A percentile compares a stretch with the other conserved stretches of the same genome.
Evolutionary conservation across 371 early-diverging fungal genomes (phyloP).

Genomic region (Lichtheimia ornata): DNA sequence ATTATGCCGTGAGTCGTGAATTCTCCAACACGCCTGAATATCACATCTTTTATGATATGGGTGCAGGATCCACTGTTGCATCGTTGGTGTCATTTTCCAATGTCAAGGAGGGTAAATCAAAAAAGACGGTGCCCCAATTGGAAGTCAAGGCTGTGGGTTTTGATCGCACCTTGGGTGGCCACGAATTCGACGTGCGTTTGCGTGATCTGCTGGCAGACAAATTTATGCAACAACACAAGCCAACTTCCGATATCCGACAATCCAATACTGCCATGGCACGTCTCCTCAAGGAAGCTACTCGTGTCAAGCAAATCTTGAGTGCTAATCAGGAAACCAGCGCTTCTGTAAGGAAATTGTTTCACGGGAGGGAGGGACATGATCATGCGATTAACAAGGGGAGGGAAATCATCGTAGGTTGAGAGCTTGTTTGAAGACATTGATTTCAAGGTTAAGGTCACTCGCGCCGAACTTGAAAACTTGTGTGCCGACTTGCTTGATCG

Average conservation of each 20-base stretch:
- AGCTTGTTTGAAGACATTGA: slow-evolving; percentile 85
- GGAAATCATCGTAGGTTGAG: slow-evolving; percentile 69
- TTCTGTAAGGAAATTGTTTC: slow-evolving; percentile 54
- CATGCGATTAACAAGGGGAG: background rate
- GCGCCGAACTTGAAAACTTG: slow-evolving; percentile 74
- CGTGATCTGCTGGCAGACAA: slow-evolving; percentile 73
- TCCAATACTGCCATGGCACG: slow-evolving; percentile 84
- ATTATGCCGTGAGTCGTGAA: slow-evolving; percentile 82
- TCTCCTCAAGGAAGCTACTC: slow-evolving; percentile 88
- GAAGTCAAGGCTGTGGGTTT: slow-evolving; percentile 82
- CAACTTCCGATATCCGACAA: slow-evolving; percentile 42
- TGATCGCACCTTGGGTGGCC: slow-evolving; percentile 89
- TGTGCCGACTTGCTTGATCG: slow-evolving; percentile 71
- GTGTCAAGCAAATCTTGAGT: slow-evolving; percentile 94
- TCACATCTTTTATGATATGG: slow-evolving; percentile 96
- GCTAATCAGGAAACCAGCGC: slow-evolving; percentile 88
- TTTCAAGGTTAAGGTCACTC: slow-evolving; percentile 77
- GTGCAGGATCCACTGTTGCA: slow-evolving; percentile 92
- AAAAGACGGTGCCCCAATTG: slow-evolving; percentile 65
- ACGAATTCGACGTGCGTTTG: slow-evolving; percentile 80
- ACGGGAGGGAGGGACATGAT: too few species aligned
- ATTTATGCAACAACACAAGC: slow-evolving; percentile 63
- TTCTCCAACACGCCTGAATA: slow-evolving; percentile 74
- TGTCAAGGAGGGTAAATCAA: slow-evolving; percentile 60
- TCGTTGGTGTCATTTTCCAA: slow-evolving; percentile 84